Percentiles rank a stretch among this genome's conserved stretches.
These are phyloP conservation scores for Sporothrix curviconia DNA, from an alignment of 2,329 filamentous ascomycete genomes.

Conservation along the genomic window DNA sequence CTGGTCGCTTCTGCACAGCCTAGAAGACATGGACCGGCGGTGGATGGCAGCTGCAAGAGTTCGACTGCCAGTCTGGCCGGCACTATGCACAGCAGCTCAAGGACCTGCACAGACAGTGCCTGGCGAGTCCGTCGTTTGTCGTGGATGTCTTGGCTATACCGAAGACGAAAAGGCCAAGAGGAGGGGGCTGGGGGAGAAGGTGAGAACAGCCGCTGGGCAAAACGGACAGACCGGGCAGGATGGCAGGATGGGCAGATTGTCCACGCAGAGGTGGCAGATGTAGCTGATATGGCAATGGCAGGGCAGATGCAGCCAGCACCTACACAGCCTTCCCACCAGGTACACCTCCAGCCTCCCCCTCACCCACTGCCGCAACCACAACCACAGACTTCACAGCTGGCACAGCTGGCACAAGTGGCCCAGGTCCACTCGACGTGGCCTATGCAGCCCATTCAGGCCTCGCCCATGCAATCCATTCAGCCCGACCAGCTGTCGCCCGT, in stretches of 20 bases:
- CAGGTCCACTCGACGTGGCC: neutral
- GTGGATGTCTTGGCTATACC: conserved; percentile 13
- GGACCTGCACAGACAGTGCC: conserved; percentile 8
- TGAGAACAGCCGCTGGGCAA: too few relatives aligned
- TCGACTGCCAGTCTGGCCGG: conserved; percentile 9
- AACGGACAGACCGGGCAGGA: too few relatives aligned
- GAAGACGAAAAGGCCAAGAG: neutral
- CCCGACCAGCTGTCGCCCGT: neutral
- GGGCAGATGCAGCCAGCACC: too few relatives aligned
- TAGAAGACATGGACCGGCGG: conserved; percentile 16
- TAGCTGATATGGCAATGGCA: too few relatives aligned
- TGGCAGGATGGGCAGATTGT: too few relatives aligned
- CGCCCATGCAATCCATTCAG: too few relatives aligned
- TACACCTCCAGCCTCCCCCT: too few relatives aligned
- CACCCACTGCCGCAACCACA: too few relatives aligned
- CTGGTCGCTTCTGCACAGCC: conserved; percentile 14
- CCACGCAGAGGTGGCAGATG: too few relatives aligned
- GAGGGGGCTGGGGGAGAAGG: neutral
- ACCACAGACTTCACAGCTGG: neutral
- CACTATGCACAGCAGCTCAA: conserved; percentile 13
- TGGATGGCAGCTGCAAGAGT: conserved; percentile 9
- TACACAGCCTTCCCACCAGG: neutral
- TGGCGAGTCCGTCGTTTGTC: neutral
- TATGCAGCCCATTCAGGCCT: neutral
- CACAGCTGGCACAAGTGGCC: neutral